These are phyloP conservation scores for Beverwykella pulmonaria DNA, from an alignment of 495 filamentous ascomycete species.

Conservation along the genomic window DNA sequence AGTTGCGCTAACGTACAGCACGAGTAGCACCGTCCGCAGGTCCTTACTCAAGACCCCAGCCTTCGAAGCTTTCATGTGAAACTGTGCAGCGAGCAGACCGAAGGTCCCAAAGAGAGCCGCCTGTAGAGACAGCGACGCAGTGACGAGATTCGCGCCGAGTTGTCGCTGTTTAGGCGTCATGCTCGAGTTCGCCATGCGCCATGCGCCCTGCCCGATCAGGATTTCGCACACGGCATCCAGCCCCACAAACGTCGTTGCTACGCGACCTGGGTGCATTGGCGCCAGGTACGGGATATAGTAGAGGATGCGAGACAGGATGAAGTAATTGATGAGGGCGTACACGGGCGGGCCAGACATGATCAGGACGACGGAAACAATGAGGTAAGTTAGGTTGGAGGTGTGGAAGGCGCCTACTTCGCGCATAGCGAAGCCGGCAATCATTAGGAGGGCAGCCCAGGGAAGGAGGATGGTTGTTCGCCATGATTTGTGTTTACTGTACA, in stretches of 20 bases:
- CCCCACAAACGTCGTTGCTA: conserved; percentile 72
- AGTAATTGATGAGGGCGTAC: conserved; percentile 74
- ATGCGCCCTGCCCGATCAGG: conserved; percentile 70
- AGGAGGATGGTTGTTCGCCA: conserved; percentile 40
- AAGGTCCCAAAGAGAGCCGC: conserved; percentile 65
- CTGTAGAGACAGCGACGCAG: conserved; percentile 69
- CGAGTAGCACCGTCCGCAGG: conserved; percentile 57
- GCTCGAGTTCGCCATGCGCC: conserved; percentile 56
- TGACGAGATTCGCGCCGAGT: conserved; percentile 62
- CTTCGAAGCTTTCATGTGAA: conserved; percentile 62
- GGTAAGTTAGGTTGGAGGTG: conserved; percentile 27
- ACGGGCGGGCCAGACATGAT: conserved; percentile 55
- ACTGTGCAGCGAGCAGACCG: conserved; percentile 57
- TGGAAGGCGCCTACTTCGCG: conserved; percentile 38
- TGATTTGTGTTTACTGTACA: conserved; percentile 38
- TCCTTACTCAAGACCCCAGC: conserved; percentile 58
- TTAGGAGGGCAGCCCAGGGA: conserved; percentile 38
- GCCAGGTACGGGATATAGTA: conserved; percentile 79
- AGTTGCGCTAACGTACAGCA: conserved; percentile 40
- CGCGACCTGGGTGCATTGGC: conserved; percentile 75
- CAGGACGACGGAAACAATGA: conserved; percentile 39
- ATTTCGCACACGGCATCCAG: conserved; percentile 65
- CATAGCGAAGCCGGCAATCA: conserved; percentile 36
- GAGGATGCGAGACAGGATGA: conserved; percentile 73
- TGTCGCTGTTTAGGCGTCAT: conserved; percentile 52